These are phyloP conservation scores for Lepidium sativum DNA, from an alignment of 345 rosid species.

Conservation along the genomic window DNA sequence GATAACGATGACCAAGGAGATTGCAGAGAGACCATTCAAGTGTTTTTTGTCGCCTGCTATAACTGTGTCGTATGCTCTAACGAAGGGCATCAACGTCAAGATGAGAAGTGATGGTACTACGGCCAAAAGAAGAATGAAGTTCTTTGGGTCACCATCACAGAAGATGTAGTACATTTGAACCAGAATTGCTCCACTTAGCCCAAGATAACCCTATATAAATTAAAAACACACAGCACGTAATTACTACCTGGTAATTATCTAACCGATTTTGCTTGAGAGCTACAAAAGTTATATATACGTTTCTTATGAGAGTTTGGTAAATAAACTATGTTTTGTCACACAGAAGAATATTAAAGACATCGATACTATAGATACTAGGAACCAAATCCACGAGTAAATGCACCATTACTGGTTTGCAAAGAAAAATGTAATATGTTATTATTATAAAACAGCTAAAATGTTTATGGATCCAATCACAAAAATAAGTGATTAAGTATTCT, in stretches of 20 bases:
- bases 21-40: conserved; percentile 58
- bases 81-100: conserved; percentile 49
- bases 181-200: conserved; percentile 77
- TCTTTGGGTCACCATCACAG: conserved; percentile 42
- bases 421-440: too few relatives aligned
- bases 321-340: too few relatives aligned
- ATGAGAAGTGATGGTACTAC: conserved; percentile 52
- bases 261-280: background rate
- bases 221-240: background rate
- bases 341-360: too few relatives aligned
- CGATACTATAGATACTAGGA: too few relatives aligned
- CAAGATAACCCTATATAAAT: conserved; percentile 61
- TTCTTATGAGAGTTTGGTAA: too few relatives aligned
- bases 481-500: too few relatives aligned
- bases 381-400: too few relatives aligned
- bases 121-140: conserved; percentile 64
- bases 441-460: too few relatives aligned
- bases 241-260: too few relatives aligned
- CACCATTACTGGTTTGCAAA: too few relatives aligned
- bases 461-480: too few relatives aligned
- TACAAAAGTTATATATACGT: too few relatives aligned
- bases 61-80: conserved; percentile 44
- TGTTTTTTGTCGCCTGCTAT: conserved; percentile 51
- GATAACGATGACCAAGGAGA: conserved; percentile 49
- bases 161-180: conserved; percentile 60